Evolutionary conservation across 495 filamentous ascomycete species (phyloP).

Genomic region (Schizothecium vesticola): DNA sequence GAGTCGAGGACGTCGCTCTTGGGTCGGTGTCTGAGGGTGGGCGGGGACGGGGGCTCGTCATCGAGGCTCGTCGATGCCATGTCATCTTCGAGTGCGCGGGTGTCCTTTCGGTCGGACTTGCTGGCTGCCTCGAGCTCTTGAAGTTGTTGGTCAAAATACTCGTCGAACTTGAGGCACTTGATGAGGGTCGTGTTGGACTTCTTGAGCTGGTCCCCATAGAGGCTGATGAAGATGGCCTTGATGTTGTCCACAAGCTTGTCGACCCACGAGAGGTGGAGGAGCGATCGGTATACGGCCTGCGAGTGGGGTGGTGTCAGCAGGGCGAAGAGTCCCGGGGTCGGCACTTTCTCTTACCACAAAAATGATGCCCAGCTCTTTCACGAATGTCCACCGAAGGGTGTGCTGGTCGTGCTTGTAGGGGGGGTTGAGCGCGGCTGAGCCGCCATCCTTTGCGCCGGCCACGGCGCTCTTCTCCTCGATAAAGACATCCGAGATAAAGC

Average conservation of each 20-base stretch:
- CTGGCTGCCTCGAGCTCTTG: constrained; percentile 64
- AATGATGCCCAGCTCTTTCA: constrained; percentile 87
- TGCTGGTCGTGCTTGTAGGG: constrained; percentile 88
- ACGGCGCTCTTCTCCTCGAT: constrained; percentile 81
- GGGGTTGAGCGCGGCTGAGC: constrained; percentile 55
- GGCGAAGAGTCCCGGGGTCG: constrained; percentile 1
- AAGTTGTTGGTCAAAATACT: constrained; percentile 91
- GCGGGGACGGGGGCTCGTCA: constrained; percentile 43
- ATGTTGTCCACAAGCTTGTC: constrained; percentile 95
- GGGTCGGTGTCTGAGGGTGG: constrained; percentile 29
- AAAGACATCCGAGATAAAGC: constrained; percentile 91
- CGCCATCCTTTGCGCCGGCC: constrained; percentile 51
- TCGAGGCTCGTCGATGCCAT: constrained; percentile 25
- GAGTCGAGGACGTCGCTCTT: constrained; percentile 41
- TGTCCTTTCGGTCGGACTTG: constrained; percentile 29
- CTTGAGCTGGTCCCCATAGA: constrained; percentile 83
- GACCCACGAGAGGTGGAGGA: constrained; percentile 93
- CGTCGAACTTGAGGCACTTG: constrained; percentile 73
- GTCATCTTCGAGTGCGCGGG: constrained; percentile 40
- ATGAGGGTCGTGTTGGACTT: constrained; percentile 71
- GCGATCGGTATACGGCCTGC: constrained; percentile 93
- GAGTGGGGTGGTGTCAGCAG: constrained; percentile 8
- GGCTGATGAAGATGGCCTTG: constrained; percentile 76
- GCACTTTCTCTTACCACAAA: constrained; percentile 70
- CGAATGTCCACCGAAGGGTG: constrained; percentile 87